phyloP scores from a whole-genome alignment of 331 rosid species.

The Acacia concinna region DNA sequence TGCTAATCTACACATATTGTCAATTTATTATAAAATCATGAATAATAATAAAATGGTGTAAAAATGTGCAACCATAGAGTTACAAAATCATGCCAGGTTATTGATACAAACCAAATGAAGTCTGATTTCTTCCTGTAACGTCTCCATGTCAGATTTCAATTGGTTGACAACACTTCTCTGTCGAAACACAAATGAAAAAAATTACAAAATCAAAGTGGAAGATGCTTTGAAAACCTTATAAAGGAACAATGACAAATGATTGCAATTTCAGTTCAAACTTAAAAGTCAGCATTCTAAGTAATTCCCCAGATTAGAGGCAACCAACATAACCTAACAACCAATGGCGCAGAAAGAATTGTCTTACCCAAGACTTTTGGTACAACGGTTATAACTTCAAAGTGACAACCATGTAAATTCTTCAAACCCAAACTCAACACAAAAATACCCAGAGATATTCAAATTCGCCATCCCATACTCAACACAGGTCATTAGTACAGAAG shows the following conservation, averaged over 20 bases:
- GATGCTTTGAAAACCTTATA: neutral
- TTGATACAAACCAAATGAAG: conserved; percentile 67
- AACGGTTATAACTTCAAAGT: neutral
- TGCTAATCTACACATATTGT: neutral
- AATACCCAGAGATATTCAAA: conserved; percentile 21
- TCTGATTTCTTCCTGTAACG: conserved; percentile 71
- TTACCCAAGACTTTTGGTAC: conserved; percentile 21
- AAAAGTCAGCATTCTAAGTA: conserved; percentile 7
- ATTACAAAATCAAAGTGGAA: conserved; percentile 5
- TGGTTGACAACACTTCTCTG: conserved; percentile 82
- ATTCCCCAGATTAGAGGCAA: conserved; percentile 19
- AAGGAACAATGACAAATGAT: conserved; percentile 10
- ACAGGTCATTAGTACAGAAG: neutral
- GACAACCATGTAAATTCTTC: neutral
- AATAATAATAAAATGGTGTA: conserved; percentile 5
- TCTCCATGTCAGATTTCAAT: conserved; percentile 82
- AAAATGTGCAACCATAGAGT: conserved; percentile 11
- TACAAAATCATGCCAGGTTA: neutral
- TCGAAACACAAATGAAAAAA: conserved; percentile 32
- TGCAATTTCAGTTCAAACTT: conserved; percentile 18
- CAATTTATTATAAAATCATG: conserved; percentile 8
- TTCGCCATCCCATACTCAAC: conserved; percentile 8
- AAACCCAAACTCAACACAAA: conserved; percentile 6
- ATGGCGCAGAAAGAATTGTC: neutral
- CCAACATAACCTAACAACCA: conserved; percentile 22